A percentile compares a stretch with the other conserved stretches of the same genome.
These are phyloP conservation scores for Neotropicomus parvogracilis DNA, from an alignment of 1,284 basidiomycete genomes.

Conservation along the genomic window DNA sequence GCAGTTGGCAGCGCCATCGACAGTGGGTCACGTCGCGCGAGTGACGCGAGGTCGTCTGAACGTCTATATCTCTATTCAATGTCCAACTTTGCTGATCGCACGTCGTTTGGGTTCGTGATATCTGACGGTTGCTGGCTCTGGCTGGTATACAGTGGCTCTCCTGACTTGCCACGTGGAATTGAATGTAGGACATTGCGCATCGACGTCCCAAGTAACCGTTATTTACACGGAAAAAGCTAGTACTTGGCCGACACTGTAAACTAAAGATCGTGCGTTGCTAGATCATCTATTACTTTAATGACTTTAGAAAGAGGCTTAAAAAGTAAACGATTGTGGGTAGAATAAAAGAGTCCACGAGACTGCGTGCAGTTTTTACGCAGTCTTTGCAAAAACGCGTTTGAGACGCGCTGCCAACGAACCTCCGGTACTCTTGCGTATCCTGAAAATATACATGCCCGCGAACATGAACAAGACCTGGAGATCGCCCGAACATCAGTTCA, in stretches of 20 bases:
- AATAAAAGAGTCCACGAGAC: no score
- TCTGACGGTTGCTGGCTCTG: neutral
- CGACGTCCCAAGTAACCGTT: no score
- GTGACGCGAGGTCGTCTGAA: constrained; percentile 1
- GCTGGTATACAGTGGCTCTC: neutral
- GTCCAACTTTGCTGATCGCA: neutral
- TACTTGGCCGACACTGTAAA: no score
- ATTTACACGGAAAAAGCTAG: no score
- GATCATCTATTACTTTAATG: no score
- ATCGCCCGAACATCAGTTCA: no score
- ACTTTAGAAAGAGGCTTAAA: no score
- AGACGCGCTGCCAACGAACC: neutral
- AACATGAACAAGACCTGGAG: constrained; percentile 31
- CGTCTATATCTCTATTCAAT: neutral
- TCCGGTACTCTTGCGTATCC: constrained; percentile 19
- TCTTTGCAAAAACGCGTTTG: neutral
- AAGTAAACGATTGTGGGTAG: no score
- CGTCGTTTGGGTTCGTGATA: neutral
- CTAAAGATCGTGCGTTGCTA: no score
- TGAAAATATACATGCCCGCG: constrained; percentile 35
- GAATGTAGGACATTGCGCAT: no score
- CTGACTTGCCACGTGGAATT: neutral
- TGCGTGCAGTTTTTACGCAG: neutral
- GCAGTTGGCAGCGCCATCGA: constrained; percentile 41
- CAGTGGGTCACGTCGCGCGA: constrained; percentile 35